phyloP scores from a whole-genome alignment of 768 basidiomycete genomes.

The Suillus luteus region DNA sequence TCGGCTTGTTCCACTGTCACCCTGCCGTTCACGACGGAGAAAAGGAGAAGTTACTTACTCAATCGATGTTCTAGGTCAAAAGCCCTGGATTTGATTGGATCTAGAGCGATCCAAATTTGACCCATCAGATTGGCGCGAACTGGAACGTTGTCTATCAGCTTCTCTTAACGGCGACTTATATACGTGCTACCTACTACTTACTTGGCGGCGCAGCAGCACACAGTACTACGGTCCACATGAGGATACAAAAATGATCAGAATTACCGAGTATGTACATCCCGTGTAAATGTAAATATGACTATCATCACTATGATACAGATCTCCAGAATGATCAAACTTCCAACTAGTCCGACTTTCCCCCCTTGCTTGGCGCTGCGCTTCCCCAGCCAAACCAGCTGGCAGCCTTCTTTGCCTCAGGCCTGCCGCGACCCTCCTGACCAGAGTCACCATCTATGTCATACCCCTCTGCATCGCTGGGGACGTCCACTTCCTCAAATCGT shows the following conservation, averaged over 20 bases:
- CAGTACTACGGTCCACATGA: neutral
- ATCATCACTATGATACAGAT: conserved; percentile 1
- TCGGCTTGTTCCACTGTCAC: neutral
- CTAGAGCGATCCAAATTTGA: neutral
- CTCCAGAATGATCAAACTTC: neutral
- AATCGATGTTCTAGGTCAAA: neutral
- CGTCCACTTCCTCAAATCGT: conserved; percentile 68
- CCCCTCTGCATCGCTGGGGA: conserved; percentile 71
- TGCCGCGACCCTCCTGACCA: conserved; percentile 17
- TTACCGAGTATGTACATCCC: neutral
- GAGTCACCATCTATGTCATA: conserved; percentile 44
- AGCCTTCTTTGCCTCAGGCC: conserved; percentile 33
- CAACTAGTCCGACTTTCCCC: conserved; percentile 25
- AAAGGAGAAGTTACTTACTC: conserved; percentile 1
- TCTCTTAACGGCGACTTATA: neutral
- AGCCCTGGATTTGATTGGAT: neutral
- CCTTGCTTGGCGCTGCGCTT: conserved; percentile 21
- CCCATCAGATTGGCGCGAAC: neutral
- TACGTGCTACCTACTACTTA: neutral
- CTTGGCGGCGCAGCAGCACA: neutral
- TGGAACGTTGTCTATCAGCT: neutral
- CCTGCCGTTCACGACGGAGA: neutral
- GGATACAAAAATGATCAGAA: neutral
- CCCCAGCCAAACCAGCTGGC: conserved; percentile 39
- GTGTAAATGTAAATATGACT: conserved; percentile 6